Evolutionary conservation across 805 yeast species (phyloP), one percentile per base, ranked within the genome.

Genomic region (Pichia occidentalis): DNA sequence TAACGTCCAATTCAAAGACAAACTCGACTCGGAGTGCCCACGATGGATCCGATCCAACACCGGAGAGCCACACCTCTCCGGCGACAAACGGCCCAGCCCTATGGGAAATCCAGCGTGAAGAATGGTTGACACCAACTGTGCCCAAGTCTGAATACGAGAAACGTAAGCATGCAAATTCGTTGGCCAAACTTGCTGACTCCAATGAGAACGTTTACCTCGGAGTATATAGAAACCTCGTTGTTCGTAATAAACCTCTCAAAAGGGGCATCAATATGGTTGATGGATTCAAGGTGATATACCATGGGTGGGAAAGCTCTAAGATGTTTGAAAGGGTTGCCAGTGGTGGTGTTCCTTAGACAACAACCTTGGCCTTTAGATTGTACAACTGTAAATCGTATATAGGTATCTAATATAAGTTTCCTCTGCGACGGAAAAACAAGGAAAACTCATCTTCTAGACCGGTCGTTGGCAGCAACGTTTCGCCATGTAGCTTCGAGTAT

Each of bases 271-370:
- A 84, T 57, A 69, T 90, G 50, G 67, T 65, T 41, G 95, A 86
- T 55, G 75, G 83, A 29, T 55, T 86, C 36, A 71, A 71, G 46
- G 73, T 88, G 18, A 71, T 88, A 29, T 77, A 85, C 50, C 74
- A 82, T 4, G 96, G 96, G 14, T 88, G 97, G 97, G 69, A 71
- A 12, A 79, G 77, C 43, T 76, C 76, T 17, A 85, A 80, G 35
- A 74, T 76, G 47, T 88, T 50, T 33, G 60, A 57, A 41, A 61
- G 66, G 24, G 72, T 72, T 6, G 60, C 40, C 5, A 40, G 32
- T 10, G 48, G 48, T 24, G 44, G 44, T 21, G 43, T 24, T 7
- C 48, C 48, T 13, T 45, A 20, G 26, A 8, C 10, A 21, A 23
- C 11, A 20, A 8, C 22, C 22, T 21, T n/a, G n/a, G n/a, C n/a